Evolutionary conservation across 2,329 filamentous ascomycete genomes (phyloP), one percentile per base, ranked within the genome.

Genomic region (Colletotrichum orchidophilum): DNA sequence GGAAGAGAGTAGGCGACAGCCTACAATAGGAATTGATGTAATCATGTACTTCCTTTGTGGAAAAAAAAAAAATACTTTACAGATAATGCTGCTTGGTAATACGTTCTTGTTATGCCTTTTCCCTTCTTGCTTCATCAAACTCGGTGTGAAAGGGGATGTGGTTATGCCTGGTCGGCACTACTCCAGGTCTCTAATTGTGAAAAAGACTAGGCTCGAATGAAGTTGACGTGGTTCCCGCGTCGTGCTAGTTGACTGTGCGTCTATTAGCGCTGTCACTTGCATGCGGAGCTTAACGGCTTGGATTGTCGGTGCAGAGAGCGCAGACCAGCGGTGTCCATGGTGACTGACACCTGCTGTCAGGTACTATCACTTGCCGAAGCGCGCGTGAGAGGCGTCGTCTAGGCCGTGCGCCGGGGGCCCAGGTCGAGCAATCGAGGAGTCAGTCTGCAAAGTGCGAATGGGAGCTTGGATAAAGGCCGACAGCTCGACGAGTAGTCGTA

Each of bases 201-300:
- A 35, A 63, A 55, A 53, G 55, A 35, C 31, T 42, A 65, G 64
- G 62, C 68, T 46, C 39, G 39, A 46, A n/a, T 63, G 58, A 59
- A 68, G 58, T 68, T 63, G 64, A 71, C 52, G 53, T 68, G 58
- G 68, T 71, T 54, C 64, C 64, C 58, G 67, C 42, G 55, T 60
- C 35, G 52, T 63, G 27, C 52, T 63, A 58, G 57, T 50, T 18
- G 58, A 49, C 42, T 46, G 68, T 62, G 65, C 64, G 46, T 58
- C 68, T 57, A 26, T 63, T 71, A 67, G 63, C 57, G 68, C 50
- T 58, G 68, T 68, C 64, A 71, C 68, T 71, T 68, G 64, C 68
- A 71, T 67, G 33, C 57, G n/a, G 54, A 68, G 58, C 59, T 58
- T 26, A 71, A 68, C 68, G 64, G 68, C 63, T 35, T 54, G 67